These are phyloP conservation scores for Cercophora samala DNA, from an alignment of 495 filamentous ascomycete species.

Conservation along the genomic window DNA sequence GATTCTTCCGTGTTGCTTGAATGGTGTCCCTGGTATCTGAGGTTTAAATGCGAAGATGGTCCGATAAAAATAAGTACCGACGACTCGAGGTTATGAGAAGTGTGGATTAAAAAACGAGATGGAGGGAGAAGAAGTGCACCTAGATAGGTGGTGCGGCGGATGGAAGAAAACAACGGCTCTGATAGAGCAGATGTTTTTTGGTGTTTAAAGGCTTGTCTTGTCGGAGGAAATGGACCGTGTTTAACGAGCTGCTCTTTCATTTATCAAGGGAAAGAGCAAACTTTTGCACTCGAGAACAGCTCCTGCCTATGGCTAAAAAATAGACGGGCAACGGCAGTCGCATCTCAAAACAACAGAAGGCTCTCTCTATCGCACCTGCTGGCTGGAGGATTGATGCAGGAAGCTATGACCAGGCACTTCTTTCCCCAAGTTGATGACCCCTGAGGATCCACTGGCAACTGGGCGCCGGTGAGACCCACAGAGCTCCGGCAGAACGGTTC, in stretches of 20 bases:
- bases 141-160: not conserved
- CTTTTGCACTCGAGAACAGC: not conserved
- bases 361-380: not conserved
- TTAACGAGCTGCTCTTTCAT: too few species aligned
- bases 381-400: not conserved
- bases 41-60: not conserved
- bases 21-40: not conserved
- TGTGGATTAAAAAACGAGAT: not conserved
- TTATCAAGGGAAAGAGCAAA: too few species aligned
- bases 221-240: too few species aligned
- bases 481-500: constrained; percentile 27
- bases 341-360: not conserved
- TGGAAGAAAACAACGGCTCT: too few species aligned
- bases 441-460: not conserved
- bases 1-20: not conserved
- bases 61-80: not conserved
- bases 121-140: not conserved
- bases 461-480: not conserved
- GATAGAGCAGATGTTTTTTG: too few species aligned
- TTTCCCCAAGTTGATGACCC: not conserved
- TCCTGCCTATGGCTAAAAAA: not conserved
- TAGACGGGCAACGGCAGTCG: not conserved
- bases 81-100: not conserved
- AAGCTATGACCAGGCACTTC: constrained; percentile 13
- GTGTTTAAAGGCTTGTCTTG: too few species aligned